Evolutionary conservation across 2,329 filamentous ascomycete genomes (phyloP).

Genomic region (Penicillium sp.): DNA sequence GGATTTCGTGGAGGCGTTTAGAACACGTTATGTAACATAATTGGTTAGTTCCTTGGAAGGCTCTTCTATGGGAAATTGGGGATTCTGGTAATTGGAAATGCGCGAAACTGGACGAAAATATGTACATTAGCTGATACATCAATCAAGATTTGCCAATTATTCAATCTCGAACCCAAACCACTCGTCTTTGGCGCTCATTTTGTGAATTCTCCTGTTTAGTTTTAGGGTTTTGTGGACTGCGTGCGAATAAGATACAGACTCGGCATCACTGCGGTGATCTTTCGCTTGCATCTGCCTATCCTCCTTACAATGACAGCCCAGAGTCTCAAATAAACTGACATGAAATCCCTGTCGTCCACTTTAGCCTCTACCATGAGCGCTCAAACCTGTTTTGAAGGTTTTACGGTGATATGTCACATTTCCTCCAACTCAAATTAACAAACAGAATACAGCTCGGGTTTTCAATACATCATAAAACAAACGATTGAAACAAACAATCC

Average conservation of each 20-base stretch:
- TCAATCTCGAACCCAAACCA: neutral
- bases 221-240: neutral
- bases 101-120: neutral
- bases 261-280: too few species aligned
- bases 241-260: neutral
- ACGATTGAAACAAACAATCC: neutral
- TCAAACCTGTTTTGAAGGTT: neutral
- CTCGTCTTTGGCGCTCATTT: neutral
- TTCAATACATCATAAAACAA: neutral
- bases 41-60: neutral
- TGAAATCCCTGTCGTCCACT: neutral
- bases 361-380: neutral
- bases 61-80: neutral
- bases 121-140: neutral
- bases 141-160: neutral
- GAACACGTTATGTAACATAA: conserved; percentile 11
- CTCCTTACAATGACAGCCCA: neutral
- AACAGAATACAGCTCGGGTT: neutral
- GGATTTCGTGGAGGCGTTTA: conserved; percentile 16
- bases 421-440: neutral
- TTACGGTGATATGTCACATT: neutral
- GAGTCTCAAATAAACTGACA: neutral
- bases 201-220: neutral
- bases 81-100: neutral
- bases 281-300: neutral